Evolutionary conservation across 805 yeast species (phyloP), one percentile per base, ranked within the genome.

Genomic region (Saccharomycodes ludwigii): DNA sequence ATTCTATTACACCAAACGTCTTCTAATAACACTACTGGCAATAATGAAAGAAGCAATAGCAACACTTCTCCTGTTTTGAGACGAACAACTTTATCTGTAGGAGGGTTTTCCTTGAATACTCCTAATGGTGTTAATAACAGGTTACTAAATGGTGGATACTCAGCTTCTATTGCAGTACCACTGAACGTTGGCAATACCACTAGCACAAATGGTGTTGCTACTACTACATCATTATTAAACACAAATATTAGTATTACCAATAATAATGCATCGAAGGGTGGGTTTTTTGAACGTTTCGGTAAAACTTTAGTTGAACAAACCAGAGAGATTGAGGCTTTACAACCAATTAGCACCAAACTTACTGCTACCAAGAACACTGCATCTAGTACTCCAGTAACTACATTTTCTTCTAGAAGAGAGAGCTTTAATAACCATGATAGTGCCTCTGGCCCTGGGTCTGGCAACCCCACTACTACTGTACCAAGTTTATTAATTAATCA

Each of bases 261-360:
- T 24, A 16, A 13, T 10, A 18, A 19, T 17, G 20, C 13, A 8
- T 7, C 24, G 5, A 22, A 33, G 14, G 48, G 46, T 21, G 52
- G 56, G 5, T 52, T 55, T 30, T 55, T 54, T 30, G 57, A 55
- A 32, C 42, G 42, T 27, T 48, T 55, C 32, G 60, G 60, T 24
- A 48, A 47, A 34, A 40, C 56, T 12, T 33, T 55, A 21, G 50
- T 54, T 17, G 58, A 53, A 31, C 58, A 57, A 13, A 54, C 59
- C 1, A 41, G 48, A 18, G 59, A 54, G 40, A 40, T 54, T 18
- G 59, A 33, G 6, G 17, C n/a, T 25, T 30, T 7, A n/a, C 18
- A 25, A 25, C 18, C 15, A 14, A 15, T 4, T 25, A 19, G 17
- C 15, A 30, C 15, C 27, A 29, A 34, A 21, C 28, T 30, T n/a